phyloP scores from a whole-genome alignment of 495 filamentous ascomycete genomes.

The Bacidia gigantensis region DNA sequence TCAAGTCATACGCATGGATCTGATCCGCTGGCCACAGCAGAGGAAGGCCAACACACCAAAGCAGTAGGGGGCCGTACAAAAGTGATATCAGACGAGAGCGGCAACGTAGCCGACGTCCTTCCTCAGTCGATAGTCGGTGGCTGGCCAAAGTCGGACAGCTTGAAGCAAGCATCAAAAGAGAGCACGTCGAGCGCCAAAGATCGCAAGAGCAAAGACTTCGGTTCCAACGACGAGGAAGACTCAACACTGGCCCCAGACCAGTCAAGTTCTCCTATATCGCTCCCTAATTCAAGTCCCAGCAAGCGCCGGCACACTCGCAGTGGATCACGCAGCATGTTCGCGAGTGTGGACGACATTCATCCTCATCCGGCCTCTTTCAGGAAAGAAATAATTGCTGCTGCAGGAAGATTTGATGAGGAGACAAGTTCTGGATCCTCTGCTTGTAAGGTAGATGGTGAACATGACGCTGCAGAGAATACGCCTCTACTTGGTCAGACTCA shows the following conservation, averaged over 20 bases:
- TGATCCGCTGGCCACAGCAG: constrained; percentile 28
- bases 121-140: constrained; percentile 20
- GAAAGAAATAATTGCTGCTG: constrained; percentile 74
- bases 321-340: constrained; percentile 37
- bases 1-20: constrained; percentile 31
- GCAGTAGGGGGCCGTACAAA: constrained; percentile 7
- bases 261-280: constrained; percentile 19
- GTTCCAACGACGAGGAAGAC: constrained; percentile 16
- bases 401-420: background rate
- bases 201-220: constrained; percentile 5
- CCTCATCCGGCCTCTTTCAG: constrained; percentile 83
- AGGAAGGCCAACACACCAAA: constrained; percentile 28
- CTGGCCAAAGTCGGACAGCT: constrained; percentile 28
- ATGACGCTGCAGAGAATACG: constrained; percentile 31
- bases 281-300: constrained; percentile 18
- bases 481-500: constrained; percentile 27
- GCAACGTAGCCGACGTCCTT: constrained; percentile 36
- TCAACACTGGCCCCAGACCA: constrained; percentile 18
- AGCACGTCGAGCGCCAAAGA: constrained; percentile 24
- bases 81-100: constrained; percentile 29
- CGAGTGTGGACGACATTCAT: constrained; percentile 57
- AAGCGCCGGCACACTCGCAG: constrained; percentile 35
- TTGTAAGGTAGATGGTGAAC: constrained; percentile 26
- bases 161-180: constrained; percentile 28
- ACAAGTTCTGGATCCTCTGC: constrained; percentile 31